Evolutionary conservation across 2,329 filamentous ascomycete genomes (phyloP), one percentile per base, ranked within the genome.

Genomic region (Onygena corvina): DNA sequence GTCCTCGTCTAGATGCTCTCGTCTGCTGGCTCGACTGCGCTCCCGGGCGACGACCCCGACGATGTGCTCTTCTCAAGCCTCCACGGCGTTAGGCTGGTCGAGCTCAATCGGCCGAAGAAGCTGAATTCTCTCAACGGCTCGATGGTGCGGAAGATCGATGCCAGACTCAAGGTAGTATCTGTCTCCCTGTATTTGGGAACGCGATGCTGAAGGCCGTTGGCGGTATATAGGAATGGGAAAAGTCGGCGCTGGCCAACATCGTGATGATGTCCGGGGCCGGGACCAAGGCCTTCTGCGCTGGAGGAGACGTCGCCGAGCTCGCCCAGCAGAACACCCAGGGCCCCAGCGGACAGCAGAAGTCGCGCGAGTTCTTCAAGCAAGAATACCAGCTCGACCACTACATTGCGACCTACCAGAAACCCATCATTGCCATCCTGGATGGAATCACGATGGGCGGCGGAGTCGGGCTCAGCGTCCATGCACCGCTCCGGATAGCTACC

Each of bases 371-470:
- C 74, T 98, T 98, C 65, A 86, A 73, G 9, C 81, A 92, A 50
- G 93, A 98, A 81, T 98, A 96, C 75, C 83, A 86, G 71, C 81
- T 98, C 54, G 86, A 98, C 65, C 92, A 98, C 69, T 75, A 90
- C 58, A 94, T 98, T 63, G 86, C 92, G 18, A 95, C 89, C 31
- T 95, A 94, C 71, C 65, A 73, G 53, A 98, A 95, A 72, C 92
- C 92, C 0, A 94, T 92, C 62, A 80, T 98, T 47, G 85, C 92
- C 27, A 84, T 96, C 63, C 93, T 98, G 83, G 92, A 98, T 62
- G 92, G 92, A 52, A 85, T 94, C 66, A 98, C 93, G 47, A 98
- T 98, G 92, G 92, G 92, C 50, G 92, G 92, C 50, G 92, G 92
- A 57, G 92, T 96, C 48, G 92, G 92, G 4, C 77, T 98, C 50